phyloP scores from a whole-genome alignment of 108 stramenopile species.

The Cyclotella atomus region DNA sequence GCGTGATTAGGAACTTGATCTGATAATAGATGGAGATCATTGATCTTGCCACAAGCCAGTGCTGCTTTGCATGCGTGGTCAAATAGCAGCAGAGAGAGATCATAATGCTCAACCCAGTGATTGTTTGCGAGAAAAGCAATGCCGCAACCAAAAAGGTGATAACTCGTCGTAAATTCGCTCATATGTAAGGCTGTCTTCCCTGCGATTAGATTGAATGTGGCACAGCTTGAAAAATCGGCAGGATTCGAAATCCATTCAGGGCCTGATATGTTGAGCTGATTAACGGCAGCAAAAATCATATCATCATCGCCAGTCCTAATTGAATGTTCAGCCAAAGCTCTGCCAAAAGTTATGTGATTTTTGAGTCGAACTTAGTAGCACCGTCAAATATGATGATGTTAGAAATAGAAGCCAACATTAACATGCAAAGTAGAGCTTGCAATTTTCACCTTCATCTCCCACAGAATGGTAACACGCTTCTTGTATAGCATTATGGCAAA shows the following conservation, averaged over 20 bases:
- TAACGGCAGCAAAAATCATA: constrained; percentile 13
- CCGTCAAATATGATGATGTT: too few species aligned
- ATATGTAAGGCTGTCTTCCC: constrained; percentile 26
- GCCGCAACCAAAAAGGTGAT: constrained; percentile 16
- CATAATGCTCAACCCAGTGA: constrained; percentile 32
- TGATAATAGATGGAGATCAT: background rate
- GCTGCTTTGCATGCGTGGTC: constrained; percentile 13
- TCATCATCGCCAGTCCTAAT: background rate
- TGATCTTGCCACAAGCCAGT: background rate
- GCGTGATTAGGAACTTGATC: constrained; percentile 3
- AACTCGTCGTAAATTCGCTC: constrained; percentile 14
- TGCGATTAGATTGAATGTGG: constrained; percentile 14
- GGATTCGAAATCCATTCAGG: constrained; percentile 2
- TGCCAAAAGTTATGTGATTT: constrained; percentile 17
- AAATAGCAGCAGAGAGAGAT: constrained; percentile 22
- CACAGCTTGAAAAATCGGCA: background rate
- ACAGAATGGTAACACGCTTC: constrained; percentile 25
- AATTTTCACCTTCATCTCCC: background rate
- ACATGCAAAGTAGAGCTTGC: too few species aligned
- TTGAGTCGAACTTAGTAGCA: too few species aligned
- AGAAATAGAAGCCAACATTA: too few species aligned
- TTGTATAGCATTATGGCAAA: constrained; percentile 24
- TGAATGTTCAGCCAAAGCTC: background rate
- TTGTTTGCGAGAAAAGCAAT: constrained; percentile 16
- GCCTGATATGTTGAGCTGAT: constrained; percentile 15